phyloP scores from a whole-genome alignment of 495 filamentous ascomycete genomes.

The Aspergillus diversus region DNA sequence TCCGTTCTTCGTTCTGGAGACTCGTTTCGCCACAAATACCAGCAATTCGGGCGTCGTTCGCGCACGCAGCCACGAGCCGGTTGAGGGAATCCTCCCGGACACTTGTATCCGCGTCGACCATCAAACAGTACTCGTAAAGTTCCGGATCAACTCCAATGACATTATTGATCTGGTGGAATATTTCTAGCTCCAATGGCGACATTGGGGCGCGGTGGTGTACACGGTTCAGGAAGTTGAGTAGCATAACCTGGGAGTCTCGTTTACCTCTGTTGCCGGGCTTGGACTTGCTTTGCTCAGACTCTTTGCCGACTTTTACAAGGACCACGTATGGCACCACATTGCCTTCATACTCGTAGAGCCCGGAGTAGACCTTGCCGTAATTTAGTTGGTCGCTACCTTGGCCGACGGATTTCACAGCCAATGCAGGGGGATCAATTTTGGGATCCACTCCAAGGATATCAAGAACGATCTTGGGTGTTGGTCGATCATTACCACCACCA shows the following conservation, averaged over 20 bases:
- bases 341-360: constrained; percentile 95
- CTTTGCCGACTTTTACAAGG: constrained; percentile 95
- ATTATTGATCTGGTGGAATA: constrained; percentile 99
- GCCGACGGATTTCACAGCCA: constrained; percentile 91
- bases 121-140: constrained; percentile 94
- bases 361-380: constrained; percentile 98
- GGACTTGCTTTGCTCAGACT: constrained; percentile 86
- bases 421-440: constrained; percentile 90
- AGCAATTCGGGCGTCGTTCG: constrained; percentile 92
- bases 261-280: constrained; percentile 99
- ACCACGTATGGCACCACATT: constrained; percentile 97
- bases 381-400: constrained; percentile 91
- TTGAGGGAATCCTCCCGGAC: constrained; percentile 92
- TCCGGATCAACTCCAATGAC: constrained; percentile 98
- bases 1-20: constrained; percentile 89
- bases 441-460: constrained; percentile 97
- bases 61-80: constrained; percentile 88
- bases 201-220: constrained; percentile 93
- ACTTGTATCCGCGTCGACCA: constrained; percentile 97
- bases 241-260: constrained; percentile 89
- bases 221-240: constrained; percentile 90
- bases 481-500: constrained; percentile 93
- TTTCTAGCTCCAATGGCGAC: constrained; percentile 94
- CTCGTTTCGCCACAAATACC: constrained; percentile 98
- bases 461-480: constrained; percentile 95